These are phyloP conservation scores for Hypoxylon cercidicola DNA, from an alignment of 495 filamentous ascomycete genomes.

Conservation along the genomic window DNA sequence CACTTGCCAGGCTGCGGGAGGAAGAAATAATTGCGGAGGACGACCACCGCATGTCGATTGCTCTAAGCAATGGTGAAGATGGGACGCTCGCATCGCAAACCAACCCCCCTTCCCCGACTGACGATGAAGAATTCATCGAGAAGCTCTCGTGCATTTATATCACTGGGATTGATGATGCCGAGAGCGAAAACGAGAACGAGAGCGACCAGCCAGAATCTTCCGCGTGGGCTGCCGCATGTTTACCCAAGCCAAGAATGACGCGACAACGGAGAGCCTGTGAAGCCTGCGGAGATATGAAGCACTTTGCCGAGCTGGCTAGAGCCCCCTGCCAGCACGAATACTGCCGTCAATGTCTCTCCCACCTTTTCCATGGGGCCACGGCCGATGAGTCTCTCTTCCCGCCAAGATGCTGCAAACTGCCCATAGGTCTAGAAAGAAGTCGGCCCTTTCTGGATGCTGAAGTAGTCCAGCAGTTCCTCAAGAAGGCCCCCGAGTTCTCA, in stretches of 20 bases:
- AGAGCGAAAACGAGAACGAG: not conserved
- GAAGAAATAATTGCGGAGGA: constrained; percentile 33
- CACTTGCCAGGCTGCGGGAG: constrained; percentile 29
- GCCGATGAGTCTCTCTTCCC: constrained; percentile 63
- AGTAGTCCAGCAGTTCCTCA: constrained; percentile 45
- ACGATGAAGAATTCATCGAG: constrained; percentile 11
- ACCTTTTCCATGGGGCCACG: constrained; percentile 53
- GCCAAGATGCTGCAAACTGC: constrained; percentile 60
- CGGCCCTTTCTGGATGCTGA: constrained; percentile 45
- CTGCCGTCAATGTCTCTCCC: constrained; percentile 56
- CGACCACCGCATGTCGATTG: constrained; percentile 30
- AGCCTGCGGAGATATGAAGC: constrained; percentile 31
- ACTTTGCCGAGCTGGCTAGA: constrained; percentile 16
- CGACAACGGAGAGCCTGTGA: constrained; percentile 14
- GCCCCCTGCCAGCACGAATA: constrained; percentile 57
- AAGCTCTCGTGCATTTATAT: constrained; percentile 18
- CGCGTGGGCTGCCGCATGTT: constrained; percentile 32
- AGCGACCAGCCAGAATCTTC: constrained; percentile 37
- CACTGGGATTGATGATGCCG: constrained; percentile 1
- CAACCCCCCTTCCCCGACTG: not conserved
- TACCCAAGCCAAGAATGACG: not conserved
- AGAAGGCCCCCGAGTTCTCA: constrained; percentile 58
- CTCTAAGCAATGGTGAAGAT: constrained; percentile 12
- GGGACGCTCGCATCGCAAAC: not conserved
- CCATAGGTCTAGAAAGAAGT: constrained; percentile 49